Base-by-base conservation (phyloP, 106 monocot species). In the Dendrobium officinale region DNA sequence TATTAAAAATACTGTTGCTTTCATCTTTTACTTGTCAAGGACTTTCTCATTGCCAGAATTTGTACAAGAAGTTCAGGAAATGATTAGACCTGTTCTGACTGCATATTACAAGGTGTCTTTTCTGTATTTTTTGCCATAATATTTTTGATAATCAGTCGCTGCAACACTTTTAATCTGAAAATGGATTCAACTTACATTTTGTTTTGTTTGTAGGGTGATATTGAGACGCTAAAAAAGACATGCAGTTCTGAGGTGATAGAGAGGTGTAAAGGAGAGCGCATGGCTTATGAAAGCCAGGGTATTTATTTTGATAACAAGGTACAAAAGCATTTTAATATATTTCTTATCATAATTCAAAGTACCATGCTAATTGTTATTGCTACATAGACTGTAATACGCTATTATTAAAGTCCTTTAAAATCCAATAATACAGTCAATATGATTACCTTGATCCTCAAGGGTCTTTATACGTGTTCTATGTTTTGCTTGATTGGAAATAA, bases 51-150 rank as follows among this genome's bases (percentile, higher is more conserved):
- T 95, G 49, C 92, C 92, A 75, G 95, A 99, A 79, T 99, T 99
- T 88, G 87, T 95, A 47, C 88, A 87, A 72, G 98, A 99, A 79
- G 95, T 99, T 86, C 98, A 99, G 80, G 98, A 99, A 80, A 95
- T 91, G 89, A 79, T 99, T 79, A 88, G 83, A 72, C 95, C 98
- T 72, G 90, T 89, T 81, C 81, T 99, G 51, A 91, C 81, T 81
- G 91, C 98, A 80, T 99, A 99, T 76, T 75, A 83, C 16, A 99
- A 95, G 91, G 95, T 95, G 11, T 73, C 48, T 82, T 42, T 55
- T 59, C 33, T 56, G 16, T 51, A 79, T 45, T 64, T 70, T 66
- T 4, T 70, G 13, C 10, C n/a, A 20, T 58, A 26, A 66, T 66
- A 66, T 10, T 66, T 4, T 70, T 70, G 15, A 43, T 42, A 74